Base-by-base conservation (phyloP, 2,329 filamentous ascomycete genomes). In the Fusarium keratoplasticum region DNA sequence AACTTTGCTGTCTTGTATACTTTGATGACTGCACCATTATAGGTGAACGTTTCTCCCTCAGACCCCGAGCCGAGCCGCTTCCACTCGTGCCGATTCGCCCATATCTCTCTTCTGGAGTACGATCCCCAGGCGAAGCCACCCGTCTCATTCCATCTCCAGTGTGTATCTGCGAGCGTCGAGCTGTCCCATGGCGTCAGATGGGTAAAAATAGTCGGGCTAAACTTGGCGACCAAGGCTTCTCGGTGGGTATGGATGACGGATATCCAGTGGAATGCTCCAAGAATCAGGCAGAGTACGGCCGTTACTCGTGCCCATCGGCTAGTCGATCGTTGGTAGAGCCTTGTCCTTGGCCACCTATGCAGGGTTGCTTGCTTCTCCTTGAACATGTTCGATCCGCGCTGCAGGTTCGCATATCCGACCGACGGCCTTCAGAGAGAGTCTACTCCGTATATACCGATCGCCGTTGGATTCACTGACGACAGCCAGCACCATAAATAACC, bases 1-100 rank as follows among this genome's bases (percentile, higher is more conserved):
- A 75, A 78, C 25, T 69, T 72, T 2, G 40, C 38, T 22, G 74
- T 64, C 29, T 76, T 72, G 67, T 79, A 82, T 20, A 78, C 72
- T 61, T 82, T 82, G 58, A 82, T 77, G 47, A 81, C 80, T 4
- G 76, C 74, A 55, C 69, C 60, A 38, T 77, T 75, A 66, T 79
- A 79, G 7, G 67, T 69, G 64, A 80, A 82, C 0, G 75, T 71
- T 16, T 81, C 80, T 14, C 80, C 81, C 20, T 82, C 80, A 16
- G 72, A 79, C 3, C 80, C 80, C 4, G 70, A 69, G 3, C 79
- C 80, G 11, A 82, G 63, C 1, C 44, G 70, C 64, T 74, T 74
- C 81, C 80, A 82, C 27, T 78, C 69, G 7, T 59, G 33, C 8
- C 74, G 71, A 54, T 77, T 72, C 2, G 69, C 61, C 50, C 78